These are phyloP conservation scores for Penicillium salamii DNA, from an alignment of 495 filamentous ascomycete genomes.

Conservation along the genomic window DNA sequence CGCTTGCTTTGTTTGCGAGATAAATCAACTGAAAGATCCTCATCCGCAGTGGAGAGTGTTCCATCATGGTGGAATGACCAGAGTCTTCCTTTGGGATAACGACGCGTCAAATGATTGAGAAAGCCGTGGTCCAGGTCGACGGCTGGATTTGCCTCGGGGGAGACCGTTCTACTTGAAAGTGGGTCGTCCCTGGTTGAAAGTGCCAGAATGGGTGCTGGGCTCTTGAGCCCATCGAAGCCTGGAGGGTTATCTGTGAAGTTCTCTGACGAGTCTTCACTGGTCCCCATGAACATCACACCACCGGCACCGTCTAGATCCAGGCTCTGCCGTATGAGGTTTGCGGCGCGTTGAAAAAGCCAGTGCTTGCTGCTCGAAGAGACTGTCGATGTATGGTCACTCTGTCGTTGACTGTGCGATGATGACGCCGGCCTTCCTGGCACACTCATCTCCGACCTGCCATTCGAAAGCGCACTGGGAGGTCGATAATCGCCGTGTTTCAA, in stretches of 20 bases:
- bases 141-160: constrained; percentile 20
- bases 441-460: no score
- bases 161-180: constrained; percentile 25
- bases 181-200: constrained; percentile 39
- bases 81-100: constrained; percentile 62
- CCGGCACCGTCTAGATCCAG: constrained; percentile 49
- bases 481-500: no score
- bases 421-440: no score
- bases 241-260: no score
- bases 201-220: constrained; percentile 34
- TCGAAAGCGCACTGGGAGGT: no score
- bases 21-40: constrained; percentile 17
- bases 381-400: no score
- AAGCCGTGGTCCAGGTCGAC: constrained; percentile 40
- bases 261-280: constrained; percentile 11
- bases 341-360: constrained; percentile 53
- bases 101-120: constrained; percentile 50
- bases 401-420: no score
- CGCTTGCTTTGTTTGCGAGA: no score
- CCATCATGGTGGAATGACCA: constrained; percentile 62
- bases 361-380: constrained; percentile 30
- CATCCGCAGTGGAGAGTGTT: constrained; percentile 38
- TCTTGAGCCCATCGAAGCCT: no score
- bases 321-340: constrained; percentile 55
- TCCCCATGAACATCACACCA: constrained; percentile 55